phyloP scores from a whole-genome alignment of 495 filamentous ascomycete species.

The Hapsidospora chrysogenum region DNA sequence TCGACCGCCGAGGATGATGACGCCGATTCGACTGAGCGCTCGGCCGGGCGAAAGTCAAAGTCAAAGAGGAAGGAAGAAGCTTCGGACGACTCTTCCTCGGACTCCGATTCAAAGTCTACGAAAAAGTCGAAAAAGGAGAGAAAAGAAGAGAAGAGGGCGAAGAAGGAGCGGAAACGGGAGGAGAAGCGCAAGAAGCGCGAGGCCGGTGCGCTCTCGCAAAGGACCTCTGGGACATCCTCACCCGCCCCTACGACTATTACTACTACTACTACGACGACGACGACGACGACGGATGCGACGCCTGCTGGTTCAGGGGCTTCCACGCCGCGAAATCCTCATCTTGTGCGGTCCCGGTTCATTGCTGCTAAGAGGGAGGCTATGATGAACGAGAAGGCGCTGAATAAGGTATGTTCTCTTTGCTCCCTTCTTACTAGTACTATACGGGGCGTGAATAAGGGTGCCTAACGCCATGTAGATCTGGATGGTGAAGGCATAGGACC shows the following conservation, averaged over 20 bases:
- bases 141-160: constrained; percentile 21
- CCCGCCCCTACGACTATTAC: neutral
- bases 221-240: neutral
- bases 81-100: too few species aligned
- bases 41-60: constrained; percentile 41
- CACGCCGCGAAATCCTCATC: constrained; percentile 22
- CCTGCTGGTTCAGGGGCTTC: constrained; percentile 8
- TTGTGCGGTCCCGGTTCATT: constrained; percentile 54
- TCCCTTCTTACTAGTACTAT: too few species aligned
- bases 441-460: too few species aligned
- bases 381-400: constrained; percentile 53
- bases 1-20: neutral
- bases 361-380: constrained; percentile 62
- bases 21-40: too few species aligned
- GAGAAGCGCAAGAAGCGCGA: constrained; percentile 8
- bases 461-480: constrained; percentile 44
- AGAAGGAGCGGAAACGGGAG: constrained; percentile 17
- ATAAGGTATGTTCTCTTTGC: constrained; percentile 39
- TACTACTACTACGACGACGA: constrained; percentile 2
- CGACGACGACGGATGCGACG: constrained; percentile 7
- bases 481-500: constrained; percentile 43
- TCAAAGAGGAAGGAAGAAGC: constrained; percentile 7
- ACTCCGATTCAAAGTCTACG: too few species aligned
- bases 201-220: constrained; percentile 3
- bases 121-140: constrained; percentile 3